A percentile compares a stretch with the other conserved stretches of the same genome.
Evolutionary conservation across 1,139 yeast genomes (phyloP).

Genomic region (Candida glucosophila): DNA sequence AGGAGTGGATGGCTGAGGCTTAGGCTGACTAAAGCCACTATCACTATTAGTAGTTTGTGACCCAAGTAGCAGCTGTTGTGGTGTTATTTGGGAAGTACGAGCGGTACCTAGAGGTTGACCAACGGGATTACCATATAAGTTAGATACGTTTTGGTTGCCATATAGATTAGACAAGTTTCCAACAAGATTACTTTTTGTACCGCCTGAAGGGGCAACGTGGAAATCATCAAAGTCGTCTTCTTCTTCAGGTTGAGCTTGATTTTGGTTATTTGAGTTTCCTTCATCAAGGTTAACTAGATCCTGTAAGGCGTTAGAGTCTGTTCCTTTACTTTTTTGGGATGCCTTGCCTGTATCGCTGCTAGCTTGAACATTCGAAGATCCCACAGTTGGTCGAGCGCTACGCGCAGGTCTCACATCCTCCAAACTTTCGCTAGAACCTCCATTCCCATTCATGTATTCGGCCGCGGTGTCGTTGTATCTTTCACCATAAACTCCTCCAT

Average conservation of each 20-base stretch:
- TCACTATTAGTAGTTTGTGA: no score
- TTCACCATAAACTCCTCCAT: constrained; percentile 73
- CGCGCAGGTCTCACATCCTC: constrained; percentile 44
- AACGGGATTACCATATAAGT: constrained; percentile 4
- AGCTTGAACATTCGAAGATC: constrained; percentile 35
- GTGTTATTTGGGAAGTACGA: no score
- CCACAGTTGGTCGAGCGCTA: constrained; percentile 35
- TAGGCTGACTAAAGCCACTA: no score
- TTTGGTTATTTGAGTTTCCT: constrained; percentile 8
- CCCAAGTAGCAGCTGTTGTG: no score
- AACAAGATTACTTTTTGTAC: constrained; percentile 21
- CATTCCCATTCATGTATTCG: constrained; percentile 24
- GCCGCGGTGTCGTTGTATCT: constrained; percentile 52
- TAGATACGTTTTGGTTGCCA: constrained; percentile 6
- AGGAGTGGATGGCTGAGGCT: constrained; percentile 1
- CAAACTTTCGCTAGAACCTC: constrained; percentile 37
- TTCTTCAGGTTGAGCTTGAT: constrained; percentile 24
- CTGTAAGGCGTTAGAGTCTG: constrained; percentile 36
- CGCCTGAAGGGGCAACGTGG: constrained; percentile 70
- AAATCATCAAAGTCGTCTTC: constrained; percentile 94
- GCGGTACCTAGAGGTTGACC: constrained; percentile 10
- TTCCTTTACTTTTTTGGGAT: constrained; percentile 4
- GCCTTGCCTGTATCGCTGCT: constrained; percentile 10
- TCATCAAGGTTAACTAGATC: constrained; percentile 51
- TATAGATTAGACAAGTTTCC: constrained; percentile 34